Evolutionary conservation across 768 basidiomycete genomes (phyloP), one percentile per base, ranked within the genome.

Genomic region (Austroboletus eburneus): DNA sequence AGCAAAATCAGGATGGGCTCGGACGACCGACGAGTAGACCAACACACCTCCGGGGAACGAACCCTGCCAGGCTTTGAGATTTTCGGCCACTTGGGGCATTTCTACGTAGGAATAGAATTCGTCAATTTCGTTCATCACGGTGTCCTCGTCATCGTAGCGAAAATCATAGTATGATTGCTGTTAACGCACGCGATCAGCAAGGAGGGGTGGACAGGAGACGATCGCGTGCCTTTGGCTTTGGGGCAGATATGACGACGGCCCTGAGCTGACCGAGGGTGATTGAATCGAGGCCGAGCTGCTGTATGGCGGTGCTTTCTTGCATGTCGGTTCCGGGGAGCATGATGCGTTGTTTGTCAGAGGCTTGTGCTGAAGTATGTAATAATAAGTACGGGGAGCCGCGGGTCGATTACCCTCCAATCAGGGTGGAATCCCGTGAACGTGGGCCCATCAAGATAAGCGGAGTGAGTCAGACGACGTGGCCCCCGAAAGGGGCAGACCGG

Each of bases 41-140:
- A 34, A 44, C 80, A 57, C 59, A 87, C 91, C 87, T 67, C 81
- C 81, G 24, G 75, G 69, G 62, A 87, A 94, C 35, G 86, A 90
- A 32, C 84, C 84, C 58, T 87, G 80, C 87, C 91, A 96, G 37
- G 89, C 86, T 59, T 83, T 85, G 52, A 90, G 72, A 63, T 91
- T 91, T 72, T 91, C 88, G 3, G 80, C 81, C 18, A 92, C 85
- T 63, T 93, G 89, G 0, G 87, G 80, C 80, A 92, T 90, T 72
- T 97, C 95, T 50, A 91, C 83, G 68, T 96, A 99, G 18, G 91
- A 91, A 67, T 95, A 98, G 70, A 98, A 97, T 68, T 99, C 96
- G 48, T 97, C 90, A 32, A 99, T 84, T 65, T 99, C 96, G 58
- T 88, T 87, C 78, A 95, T 85, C 17, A 97, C 83, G 5, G 90